Evolutionary conservation across 345 rosid genomes (phyloP).

Genomic region (Lenwebbia sp.): DNA sequence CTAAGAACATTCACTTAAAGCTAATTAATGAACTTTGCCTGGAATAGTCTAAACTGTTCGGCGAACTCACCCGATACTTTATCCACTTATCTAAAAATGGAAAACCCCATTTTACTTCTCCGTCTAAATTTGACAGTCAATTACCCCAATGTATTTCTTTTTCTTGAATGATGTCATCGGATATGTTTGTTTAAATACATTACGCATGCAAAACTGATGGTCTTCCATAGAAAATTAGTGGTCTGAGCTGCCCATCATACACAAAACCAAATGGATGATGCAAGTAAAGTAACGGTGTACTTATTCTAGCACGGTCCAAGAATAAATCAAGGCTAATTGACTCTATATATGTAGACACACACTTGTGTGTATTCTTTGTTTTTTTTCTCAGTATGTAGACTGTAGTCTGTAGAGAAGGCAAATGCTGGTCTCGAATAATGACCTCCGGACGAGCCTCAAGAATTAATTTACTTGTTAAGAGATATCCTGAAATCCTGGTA

Average conservation of each 20-base stretch:
- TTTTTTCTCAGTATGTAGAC: neutral
- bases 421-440: neutral
- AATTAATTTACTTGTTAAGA: neutral
- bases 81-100: too few species aligned
- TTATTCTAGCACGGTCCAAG: neutral
- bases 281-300: neutral
- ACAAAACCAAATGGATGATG: neutral
- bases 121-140: neutral
- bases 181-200: neutral
- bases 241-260: neutral
- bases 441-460: neutral
- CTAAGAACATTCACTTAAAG: too few species aligned
- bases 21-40: too few species aligned
- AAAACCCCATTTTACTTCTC: too few species aligned
- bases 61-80: too few species aligned
- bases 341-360: neutral
- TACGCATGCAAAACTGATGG: neutral
- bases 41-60: too few species aligned
- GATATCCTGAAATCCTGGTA: neutral
- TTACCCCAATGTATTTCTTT: neutral
- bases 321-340: neutral
- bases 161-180: neutral
- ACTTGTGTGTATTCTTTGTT: neutral
- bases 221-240: neutral
- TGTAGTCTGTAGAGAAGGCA: neutral